These are phyloP conservation scores for Arthrobotrys musiformis DNA, from an alignment of 2,329 filamentous ascomycete species.

Conservation along the genomic window DNA sequence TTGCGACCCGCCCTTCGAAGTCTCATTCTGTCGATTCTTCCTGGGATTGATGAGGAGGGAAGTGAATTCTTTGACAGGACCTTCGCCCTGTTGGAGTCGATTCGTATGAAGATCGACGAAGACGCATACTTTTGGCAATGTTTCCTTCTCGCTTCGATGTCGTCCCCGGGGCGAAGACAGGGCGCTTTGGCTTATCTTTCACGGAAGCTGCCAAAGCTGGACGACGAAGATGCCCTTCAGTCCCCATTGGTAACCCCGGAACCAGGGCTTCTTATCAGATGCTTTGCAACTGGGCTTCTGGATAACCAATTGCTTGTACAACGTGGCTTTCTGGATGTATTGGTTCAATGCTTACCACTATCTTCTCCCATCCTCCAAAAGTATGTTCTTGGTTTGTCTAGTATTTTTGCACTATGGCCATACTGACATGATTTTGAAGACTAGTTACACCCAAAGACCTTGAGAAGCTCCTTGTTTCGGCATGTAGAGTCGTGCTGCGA, in stretches of 20 bases:
- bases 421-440: slow-evolving; percentile 16
- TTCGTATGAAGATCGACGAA: slow-evolving; percentile 69
- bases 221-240: slow-evolving; percentile 66
- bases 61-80: slow-evolving; percentile 97
- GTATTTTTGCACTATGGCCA: neutral
- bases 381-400: slow-evolving; percentile 65
- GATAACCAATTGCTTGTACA: slow-evolving; percentile 93
- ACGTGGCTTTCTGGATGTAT: slow-evolving; percentile 88
- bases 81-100: slow-evolving; percentile 77
- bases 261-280: slow-evolving; percentile 87
- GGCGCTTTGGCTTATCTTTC: slow-evolving; percentile 88
- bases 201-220: slow-evolving; percentile 78
- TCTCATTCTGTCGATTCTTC: slow-evolving; percentile 86
- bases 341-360: slow-evolving; percentile 89
- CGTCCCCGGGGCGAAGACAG: slow-evolving; percentile 82
- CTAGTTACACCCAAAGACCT: slow-evolving; percentile 74
- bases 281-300: slow-evolving; percentile 86
- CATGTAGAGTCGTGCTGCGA: slow-evolving; percentile 84
- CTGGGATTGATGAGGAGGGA: slow-evolving; percentile 93
- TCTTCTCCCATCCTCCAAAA: slow-evolving; percentile 82
- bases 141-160: slow-evolving; percentile 92
- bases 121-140: slow-evolving; percentile 95
- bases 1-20: slow-evolving; percentile 90
- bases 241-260: slow-evolving; percentile 83
- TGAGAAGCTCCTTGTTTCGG: slow-evolving; percentile 81